Evolutionary conservation across 192 early-diverging fungal species (phyloP), one percentile per base, ranked within the genome.

Genomic region (Backusella parvicylindrica): DNA sequence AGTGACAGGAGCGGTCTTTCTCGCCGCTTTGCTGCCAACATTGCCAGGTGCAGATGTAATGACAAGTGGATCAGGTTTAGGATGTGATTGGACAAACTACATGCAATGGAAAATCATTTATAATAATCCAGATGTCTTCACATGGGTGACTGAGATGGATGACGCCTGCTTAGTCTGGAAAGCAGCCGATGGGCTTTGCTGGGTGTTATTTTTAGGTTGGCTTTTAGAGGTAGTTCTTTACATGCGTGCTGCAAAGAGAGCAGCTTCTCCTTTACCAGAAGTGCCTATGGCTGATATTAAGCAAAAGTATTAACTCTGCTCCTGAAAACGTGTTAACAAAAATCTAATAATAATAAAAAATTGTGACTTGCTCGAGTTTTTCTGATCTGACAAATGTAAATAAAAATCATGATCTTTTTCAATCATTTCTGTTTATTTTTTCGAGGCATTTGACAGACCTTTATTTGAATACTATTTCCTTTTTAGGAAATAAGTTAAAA

Each of bases 1-100:
- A 6, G 30, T 73, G 15, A 32, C 71, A n/a, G 33, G n/a, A 30
- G 67, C 71, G 35, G 16, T 64, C 13, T 74, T 74, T 35, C 13
- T 77, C 2, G 70, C 71, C 18, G 37, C 64, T 7, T 6, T 76
- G 37, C 35, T 70, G n/a, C 75, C 75, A 28, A 2, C 64, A 7
- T 41, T 77, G 12, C 63, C 70, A 21, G 76, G 76, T 13, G 71
- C 70, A 6, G 70, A 77, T 76, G 69, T 73, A 3, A 77, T 77
- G 41, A 73, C 76, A 15, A 26, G 18, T 6, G 64, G 73, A 49
- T 28, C 76, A 13, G 32, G 63, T 12, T 18, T 77, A 15, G 71
- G 23, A 1, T 77, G 76, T 47, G 6, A 15, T 13, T 77, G 76
- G 76, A 66, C 49, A 28, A n/a, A 77, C 43, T 77, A 77, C 50